phyloP scores from a whole-genome alignment of 129 eudicot species.

The Rutidosis leptorrhynchoides region DNA sequence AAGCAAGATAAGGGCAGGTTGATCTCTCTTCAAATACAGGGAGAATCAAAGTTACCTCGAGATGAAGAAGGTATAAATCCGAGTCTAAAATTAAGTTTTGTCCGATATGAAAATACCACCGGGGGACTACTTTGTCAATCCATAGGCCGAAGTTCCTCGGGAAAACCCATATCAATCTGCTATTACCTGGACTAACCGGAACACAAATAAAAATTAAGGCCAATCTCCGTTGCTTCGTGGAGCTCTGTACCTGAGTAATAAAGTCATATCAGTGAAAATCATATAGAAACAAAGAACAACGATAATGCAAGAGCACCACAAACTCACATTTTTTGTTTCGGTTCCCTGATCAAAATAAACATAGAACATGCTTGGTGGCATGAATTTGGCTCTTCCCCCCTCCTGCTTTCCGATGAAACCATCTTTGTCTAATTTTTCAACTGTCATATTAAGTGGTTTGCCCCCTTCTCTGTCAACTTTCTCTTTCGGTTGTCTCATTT shows the following conservation, averaged over 20 bases:
- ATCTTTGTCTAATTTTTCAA: conserved; percentile 42
- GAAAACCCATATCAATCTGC: conserved; percentile 64
- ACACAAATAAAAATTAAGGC: conserved; percentile 47
- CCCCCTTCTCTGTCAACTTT: conserved; percentile 86
- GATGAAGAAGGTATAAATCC: conserved; percentile 72
- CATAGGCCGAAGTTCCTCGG: conserved; percentile 61
- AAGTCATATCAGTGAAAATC: too few relatives aligned
- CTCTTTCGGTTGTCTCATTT: not conserved
- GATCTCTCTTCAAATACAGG: too few relatives aligned
- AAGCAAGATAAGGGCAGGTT: not conserved
- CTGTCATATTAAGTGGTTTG: conserved; percentile 49
- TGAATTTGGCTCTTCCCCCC: conserved; percentile 33
- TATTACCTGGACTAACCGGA: conserved; percentile 77
- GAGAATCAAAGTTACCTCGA: conserved; percentile 43
- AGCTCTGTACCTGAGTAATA: conserved; percentile 23
- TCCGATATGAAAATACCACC: conserved; percentile 65
- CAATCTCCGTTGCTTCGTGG: conserved; percentile 4
- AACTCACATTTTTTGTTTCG: too few relatives aligned
- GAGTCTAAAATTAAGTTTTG: conserved; percentile 71
- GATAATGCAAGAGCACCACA: too few relatives aligned
- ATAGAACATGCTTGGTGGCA: conserved; percentile 63
- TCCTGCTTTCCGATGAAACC: conserved; percentile 53
- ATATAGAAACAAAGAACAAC: too few relatives aligned
- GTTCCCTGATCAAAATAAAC: conserved; percentile 31
- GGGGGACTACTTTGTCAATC: conserved; percentile 55